These are phyloP conservation scores for Yarrowia porcina DNA, from an alignment of 805 yeast species.

Conservation along the genomic window DNA sequence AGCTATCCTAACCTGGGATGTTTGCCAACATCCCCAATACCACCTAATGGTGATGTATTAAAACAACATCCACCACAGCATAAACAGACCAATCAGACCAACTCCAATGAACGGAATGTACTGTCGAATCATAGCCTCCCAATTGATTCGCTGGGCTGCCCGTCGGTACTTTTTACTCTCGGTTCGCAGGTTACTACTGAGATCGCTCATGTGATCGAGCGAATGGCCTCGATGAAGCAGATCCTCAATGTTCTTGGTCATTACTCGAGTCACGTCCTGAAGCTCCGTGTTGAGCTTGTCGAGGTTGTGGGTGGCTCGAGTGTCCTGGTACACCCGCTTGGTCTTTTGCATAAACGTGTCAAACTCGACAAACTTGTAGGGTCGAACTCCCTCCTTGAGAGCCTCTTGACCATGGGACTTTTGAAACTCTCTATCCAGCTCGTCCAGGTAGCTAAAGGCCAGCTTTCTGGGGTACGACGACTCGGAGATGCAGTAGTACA, in stretches of 20 bases:
- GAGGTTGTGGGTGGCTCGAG: slow-evolving; percentile 82
- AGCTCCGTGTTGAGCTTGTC: slow-evolving; percentile 83
- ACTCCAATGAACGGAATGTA: slow-evolving; percentile 82
- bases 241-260: slow-evolving; percentile 97
- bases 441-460: slow-evolving; percentile 82
- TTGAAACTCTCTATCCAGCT: slow-evolving; percentile 75
- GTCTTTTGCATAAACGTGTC: slow-evolving; percentile 72
- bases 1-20: no score
- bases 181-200: slow-evolving; percentile 71
- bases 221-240: slow-evolving; percentile 92
- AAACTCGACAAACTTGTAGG: slow-evolving; percentile 85
- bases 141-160: slow-evolving; percentile 85
- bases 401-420: slow-evolving; percentile 75
- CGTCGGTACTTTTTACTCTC: slow-evolving; percentile 85
- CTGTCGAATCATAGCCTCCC: slow-evolving; percentile 83
- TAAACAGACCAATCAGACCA: slow-evolving; percentile 62
- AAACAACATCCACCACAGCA: slow-evolving; percentile 78
- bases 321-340: slow-evolving; percentile 83
- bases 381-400: slow-evolving; percentile 62
- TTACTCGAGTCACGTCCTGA: slow-evolving; percentile 89
- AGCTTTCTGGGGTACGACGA: slow-evolving; percentile 79
- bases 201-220: slow-evolving; percentile 80
- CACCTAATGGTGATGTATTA: no score
- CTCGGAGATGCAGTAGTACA: slow-evolving; percentile 77
- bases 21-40: no score